Evolutionary conservation across 2,329 filamentous ascomycete species (phyloP).

Genomic region (Sporothrix brasiliensis): DNA sequence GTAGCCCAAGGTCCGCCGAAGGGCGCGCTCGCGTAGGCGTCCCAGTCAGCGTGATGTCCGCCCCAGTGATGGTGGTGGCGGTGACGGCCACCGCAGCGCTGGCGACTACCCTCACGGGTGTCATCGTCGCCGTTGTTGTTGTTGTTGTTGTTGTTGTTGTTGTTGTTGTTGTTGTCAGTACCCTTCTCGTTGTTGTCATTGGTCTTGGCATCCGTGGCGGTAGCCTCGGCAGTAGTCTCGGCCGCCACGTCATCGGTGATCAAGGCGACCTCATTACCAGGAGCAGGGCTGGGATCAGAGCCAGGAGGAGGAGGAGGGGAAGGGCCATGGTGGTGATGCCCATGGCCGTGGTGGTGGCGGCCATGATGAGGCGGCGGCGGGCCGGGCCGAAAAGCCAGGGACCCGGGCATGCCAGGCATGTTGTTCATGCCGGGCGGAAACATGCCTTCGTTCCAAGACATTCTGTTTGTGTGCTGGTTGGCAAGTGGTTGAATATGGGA

Average conservation of each 20-base stretch:
- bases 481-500: constrained; percentile 8
- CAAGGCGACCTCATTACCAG: neutral
- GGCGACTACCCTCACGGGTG: neutral
- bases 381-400: constrained; percentile 30
- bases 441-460: constrained; percentile 20
- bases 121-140: constrained; percentile 11
- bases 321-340: constrained; percentile 32
- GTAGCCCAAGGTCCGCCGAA: constrained; percentile 20
- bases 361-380: constrained; percentile 32
- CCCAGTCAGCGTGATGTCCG: constrained; percentile 24
- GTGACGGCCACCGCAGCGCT: neutral
- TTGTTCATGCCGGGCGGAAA: neutral
- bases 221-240: neutral
- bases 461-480: constrained; percentile 16
- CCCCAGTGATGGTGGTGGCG: constrained; percentile 22
- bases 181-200: constrained; percentile 18
- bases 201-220: neutral
- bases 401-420: constrained; percentile 14
- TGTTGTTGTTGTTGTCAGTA: constrained; percentile 8
- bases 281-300: neutral
- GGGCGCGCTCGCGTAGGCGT: constrained; percentile 11
- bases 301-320: constrained; percentile 26
- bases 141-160: constrained; percentile 4
- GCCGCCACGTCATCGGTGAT: neutral
- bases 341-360: constrained; percentile 31